A percentile compares a stretch with the other conserved stretches of the same genome.
Conservation (phyloP, 2,329 filamentous ascomycete species). For the Xylaria sp. region DNA sequence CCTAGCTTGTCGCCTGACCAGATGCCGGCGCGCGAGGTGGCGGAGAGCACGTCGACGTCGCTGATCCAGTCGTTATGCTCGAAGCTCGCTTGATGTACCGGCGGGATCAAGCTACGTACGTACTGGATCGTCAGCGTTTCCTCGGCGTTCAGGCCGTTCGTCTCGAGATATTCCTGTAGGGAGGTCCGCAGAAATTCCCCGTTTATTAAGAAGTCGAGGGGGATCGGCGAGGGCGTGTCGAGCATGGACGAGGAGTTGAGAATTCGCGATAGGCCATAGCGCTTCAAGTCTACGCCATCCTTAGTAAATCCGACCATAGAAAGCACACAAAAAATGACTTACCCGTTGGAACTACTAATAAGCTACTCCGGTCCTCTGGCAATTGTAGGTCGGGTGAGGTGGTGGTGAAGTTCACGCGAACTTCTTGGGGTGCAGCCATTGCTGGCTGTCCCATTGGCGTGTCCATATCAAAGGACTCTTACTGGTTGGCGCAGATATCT, state of each 20-base stretch:
- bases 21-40: conserved; percentile 68
- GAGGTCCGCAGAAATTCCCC: conserved; percentile 90
- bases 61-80: conserved; percentile 99
- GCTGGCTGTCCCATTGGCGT: conserved; percentile 42
- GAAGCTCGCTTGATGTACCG: conserved; percentile 88
- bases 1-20: conserved; percentile 64
- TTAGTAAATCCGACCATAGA: conserved; percentile 11
- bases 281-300: conserved; percentile 67
- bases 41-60: conserved; percentile 82
- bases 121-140: conserved; percentile 90
- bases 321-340: conserved; percentile 35
- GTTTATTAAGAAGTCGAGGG: conserved; percentile 95
- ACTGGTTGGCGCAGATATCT: conserved; percentile 1
- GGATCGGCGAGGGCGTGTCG: conserved; percentile 72
- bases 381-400: conserved; percentile 70
- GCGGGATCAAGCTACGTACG: conserved; percentile 89
- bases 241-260: conserved; percentile 79
- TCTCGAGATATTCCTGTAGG: conserved; percentile 88
- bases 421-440: conserved; percentile 57
- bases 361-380: conserved; percentile 66
- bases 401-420: conserved; percentile 76
- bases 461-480: conserved; percentile 39
- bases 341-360: conserved; percentile 72
- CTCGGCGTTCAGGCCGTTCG: conserved; percentile 89
- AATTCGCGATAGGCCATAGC: conserved; percentile 76